phyloP scores from a whole-genome alignment of 495 filamentous ascomycete genomes.

The Neurospora tetrasperma region DNA sequence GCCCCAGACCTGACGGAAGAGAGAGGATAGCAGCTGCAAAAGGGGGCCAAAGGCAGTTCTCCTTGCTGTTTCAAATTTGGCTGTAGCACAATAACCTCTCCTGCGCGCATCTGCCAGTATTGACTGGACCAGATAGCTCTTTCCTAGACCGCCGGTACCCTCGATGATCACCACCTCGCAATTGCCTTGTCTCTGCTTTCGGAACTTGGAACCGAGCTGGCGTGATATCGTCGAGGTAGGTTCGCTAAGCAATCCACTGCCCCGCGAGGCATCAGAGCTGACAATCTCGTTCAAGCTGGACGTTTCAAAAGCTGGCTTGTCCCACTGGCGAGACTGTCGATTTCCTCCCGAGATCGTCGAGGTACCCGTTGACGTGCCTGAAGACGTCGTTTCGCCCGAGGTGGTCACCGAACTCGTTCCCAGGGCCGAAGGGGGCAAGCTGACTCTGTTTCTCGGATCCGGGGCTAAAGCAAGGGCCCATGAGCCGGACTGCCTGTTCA shows the following conservation, averaged over 20 bases:
- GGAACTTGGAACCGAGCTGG: constrained; percentile 44
- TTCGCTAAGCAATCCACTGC: constrained; percentile 19
- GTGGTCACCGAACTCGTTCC: constrained; percentile 21
- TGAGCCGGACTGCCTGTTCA: constrained; percentile 24
- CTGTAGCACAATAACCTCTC: constrained; percentile 68
- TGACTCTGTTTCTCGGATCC: constrained; percentile 34
- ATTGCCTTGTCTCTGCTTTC: constrained; percentile 51
- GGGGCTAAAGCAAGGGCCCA: constrained; percentile 43
- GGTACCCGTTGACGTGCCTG: constrained; percentile 25
- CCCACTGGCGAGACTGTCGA: constrained; percentile 24
- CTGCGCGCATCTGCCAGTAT: constrained; percentile 63
- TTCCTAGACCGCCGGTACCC: constrained; percentile 69
- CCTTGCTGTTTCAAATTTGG: constrained; percentile 76
- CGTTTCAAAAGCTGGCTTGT: constrained; percentile 13
- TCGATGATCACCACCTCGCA: constrained; percentile 73
- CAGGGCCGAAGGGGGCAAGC: constrained; percentile 21
- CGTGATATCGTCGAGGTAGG: constrained; percentile 31
- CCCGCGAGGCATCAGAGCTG: constrained; percentile 21
- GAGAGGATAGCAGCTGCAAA: constrained; percentile 64
- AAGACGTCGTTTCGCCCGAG: constrained; percentile 28
- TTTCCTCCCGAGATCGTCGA: constrained; percentile 18
- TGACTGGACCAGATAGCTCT: constrained; percentile 71
- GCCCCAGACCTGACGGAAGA: constrained; percentile 86
- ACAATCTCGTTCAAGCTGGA: constrained; percentile 16
- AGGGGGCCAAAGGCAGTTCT: constrained; percentile 76